Evolutionary conservation across 2,329 filamentous ascomycete species (phyloP), one percentile per base, ranked within the genome.

Genomic region (Exutisphaerella laricina): DNA sequence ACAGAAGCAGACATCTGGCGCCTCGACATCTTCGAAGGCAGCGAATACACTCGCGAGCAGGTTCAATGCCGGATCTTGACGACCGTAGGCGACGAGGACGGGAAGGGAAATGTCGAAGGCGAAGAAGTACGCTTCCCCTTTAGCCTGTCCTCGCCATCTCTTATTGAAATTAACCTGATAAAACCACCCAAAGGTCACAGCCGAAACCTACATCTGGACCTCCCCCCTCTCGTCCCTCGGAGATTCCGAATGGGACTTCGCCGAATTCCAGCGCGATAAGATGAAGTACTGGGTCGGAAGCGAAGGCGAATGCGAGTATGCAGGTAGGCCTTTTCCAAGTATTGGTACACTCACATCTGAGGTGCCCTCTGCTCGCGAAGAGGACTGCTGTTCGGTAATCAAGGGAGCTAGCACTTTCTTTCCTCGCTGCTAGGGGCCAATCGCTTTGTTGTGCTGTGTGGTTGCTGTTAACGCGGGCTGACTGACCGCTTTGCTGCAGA

Each of bases 221-320:
- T 64, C 71, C 12, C 55, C 64, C 32, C 48, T 57, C 33, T 48
- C 68, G 7, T 44, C 66, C 0, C 67, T 97, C 13, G 87, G 94
- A 63, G 70, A 77, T 22, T 66, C 70, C 16, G 88, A 95, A 63
- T 97, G 90, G 90, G 86, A 94, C 62, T 92, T 88, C 67, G 80
- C 82, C 35, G 79, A 85, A 50, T 97, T 96, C 61, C 79, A 83
- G 48, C 72, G 73, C 56, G 82, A 92, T 49, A 94, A 88, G 70
- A 70, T 84, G 73, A 58, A 64, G 36, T 68, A 69, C 53, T 83
- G 80, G 80, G 69, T 74, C 46, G 73, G 70, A 9, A 54, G 51
- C 22, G 69, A 71, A 48, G 66, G 63, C 13, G 69, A 73, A 44
- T 69, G 69, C 50, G 68, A 69, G 48, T 69, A 68, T 52, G 60